Evolutionary conservation across 306 rosid genomes (phyloP), one percentile per base, ranked within the genome.

Genomic region (Adenanthera pavonina): DNA sequence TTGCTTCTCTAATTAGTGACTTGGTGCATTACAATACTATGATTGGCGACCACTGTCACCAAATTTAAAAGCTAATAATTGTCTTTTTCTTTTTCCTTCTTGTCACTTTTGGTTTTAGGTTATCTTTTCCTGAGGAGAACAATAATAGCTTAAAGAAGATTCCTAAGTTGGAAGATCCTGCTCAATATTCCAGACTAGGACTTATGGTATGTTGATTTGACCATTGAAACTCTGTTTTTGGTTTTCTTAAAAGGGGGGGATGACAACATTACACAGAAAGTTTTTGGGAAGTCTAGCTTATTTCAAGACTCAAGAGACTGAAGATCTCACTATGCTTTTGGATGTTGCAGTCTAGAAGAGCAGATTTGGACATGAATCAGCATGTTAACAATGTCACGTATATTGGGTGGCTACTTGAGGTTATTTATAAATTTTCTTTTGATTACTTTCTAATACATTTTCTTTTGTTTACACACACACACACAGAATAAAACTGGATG

Each of bases 351-450:
- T 97, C 98, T 12, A 84, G 98, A 82, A 89, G 99, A 89, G 97
- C 96, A 34, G 98, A 95, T 88, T 86, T 95, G 43, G 98, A 95
- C 90, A 93, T 92, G 99, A 95, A 95, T 82, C 97, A 86, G 81
- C 98, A 93, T 85, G 98, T 95, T 84, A 95, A 93, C 87, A 95
- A 95, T 53, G 99, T 95, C 78, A 79, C 92, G 59, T 93, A 93
- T 80, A 91, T 93, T 64, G 99, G 96, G 85, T 95, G 99, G 99
- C 93, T 95, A 78, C 92, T 95, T 72, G 97, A 95, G 97, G 99
- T 91, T 83, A 76, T 84, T 83, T 38, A 25, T 25, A 19, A 19
- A 6, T 0, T 61, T 77, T 61, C 7, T 67, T 78, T 64, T 9
- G 6, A 72, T 62, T 76, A 3, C 17, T 30, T 71, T 34, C 36